Percentiles rank a stretch among this genome's conserved stretches.
These are phyloP conservation scores for Pseudognaphalium luteoalbum DNA, from an alignment of 129 eudicot species.

Conservation along the genomic window DNA sequence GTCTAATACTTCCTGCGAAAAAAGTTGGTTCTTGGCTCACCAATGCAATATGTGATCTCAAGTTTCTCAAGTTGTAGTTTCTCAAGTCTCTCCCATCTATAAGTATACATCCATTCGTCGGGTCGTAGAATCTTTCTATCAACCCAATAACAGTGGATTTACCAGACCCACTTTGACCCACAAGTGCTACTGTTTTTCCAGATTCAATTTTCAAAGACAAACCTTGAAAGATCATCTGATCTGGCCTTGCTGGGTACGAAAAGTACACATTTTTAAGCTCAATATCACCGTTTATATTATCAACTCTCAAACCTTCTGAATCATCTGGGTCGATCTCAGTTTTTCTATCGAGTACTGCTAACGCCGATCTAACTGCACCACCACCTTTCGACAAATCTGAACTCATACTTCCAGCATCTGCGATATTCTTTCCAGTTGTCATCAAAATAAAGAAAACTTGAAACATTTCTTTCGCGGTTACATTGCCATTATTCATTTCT, in stretches of 20 bases:
- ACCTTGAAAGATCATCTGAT: constrained; percentile 67
- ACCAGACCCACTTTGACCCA: constrained; percentile 87
- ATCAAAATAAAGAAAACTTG: constrained; percentile 77
- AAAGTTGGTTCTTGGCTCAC: constrained; percentile 87
- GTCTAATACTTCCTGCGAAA: constrained; percentile 63
- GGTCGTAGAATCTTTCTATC: constrained; percentile 74
- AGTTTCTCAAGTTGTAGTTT: constrained; percentile 55
- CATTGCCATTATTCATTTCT: constrained; percentile 52
- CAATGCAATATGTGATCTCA: constrained; percentile 65
- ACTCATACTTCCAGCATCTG: constrained; percentile 89
- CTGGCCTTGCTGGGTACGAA: constrained; percentile 70
- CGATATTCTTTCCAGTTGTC: constrained; percentile 82
- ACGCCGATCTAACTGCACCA: constrained; percentile 58
- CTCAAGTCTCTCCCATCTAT: constrained; percentile 57
- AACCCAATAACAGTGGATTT: constrained; percentile 73
- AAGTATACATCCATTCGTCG: constrained; percentile 52
- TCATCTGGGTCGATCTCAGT: constrained; percentile 61
- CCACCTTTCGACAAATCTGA: constrained; percentile 75
- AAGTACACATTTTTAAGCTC: constrained; percentile 57
- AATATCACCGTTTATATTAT: constrained; percentile 45
- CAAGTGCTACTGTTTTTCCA: constrained; percentile 72
- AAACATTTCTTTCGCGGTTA: constrained; percentile 57
- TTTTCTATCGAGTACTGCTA: constrained; percentile 55
- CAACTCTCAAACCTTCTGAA: constrained; percentile 36
- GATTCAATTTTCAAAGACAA: constrained; percentile 64